phyloP scores from a whole-genome alignment of 140 eudicot genomes.

The Eryngium alpinum region DNA sequence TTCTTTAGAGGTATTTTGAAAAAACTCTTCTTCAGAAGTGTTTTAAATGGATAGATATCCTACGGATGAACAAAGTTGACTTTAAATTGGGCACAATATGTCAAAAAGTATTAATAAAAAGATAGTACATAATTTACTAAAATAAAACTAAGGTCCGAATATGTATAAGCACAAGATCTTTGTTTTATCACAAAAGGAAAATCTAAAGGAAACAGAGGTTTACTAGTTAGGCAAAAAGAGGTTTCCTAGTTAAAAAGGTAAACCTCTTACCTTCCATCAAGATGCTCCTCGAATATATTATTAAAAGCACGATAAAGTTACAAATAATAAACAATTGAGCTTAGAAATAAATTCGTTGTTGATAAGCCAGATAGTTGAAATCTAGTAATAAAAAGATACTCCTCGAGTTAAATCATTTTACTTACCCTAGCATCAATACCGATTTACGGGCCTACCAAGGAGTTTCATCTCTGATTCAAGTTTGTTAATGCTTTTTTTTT shows the following conservation, averaged over 20 bases:
- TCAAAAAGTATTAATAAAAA: no score
- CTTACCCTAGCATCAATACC: slow-evolving; percentile 95
- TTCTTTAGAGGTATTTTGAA: no score
- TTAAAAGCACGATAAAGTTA: slow-evolving; percentile 98
- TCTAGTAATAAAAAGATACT: background rate
- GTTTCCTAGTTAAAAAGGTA: background rate
- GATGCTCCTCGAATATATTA: slow-evolving; percentile 77
- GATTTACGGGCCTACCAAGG: slow-evolving; percentile 94
- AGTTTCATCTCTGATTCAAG: slow-evolving; percentile 89
- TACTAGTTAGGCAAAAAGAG: no score
- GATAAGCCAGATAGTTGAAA: slow-evolving; percentile 1
- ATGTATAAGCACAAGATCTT: no score
- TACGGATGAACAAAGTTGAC: no score
- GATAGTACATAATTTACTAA: no score
- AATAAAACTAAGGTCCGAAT: no score
- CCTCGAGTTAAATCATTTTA: slow-evolving; percentile 2
- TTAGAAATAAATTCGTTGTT: slow-evolving; percentile 25
- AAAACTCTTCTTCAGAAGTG: no score
- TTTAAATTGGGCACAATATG: no score
- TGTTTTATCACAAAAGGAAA: background rate
- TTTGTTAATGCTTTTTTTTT: slow-evolving; percentile 81
- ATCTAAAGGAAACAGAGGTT: background rate
- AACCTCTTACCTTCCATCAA: slow-evolving; percentile 86
- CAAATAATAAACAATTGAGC: slow-evolving; percentile 91
- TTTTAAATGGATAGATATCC: no score